Evolutionary conservation across 768 basidiomycete species (phyloP), one percentile per base, ranked within the genome.

Genomic region (Lactarius pseudohatsudake): DNA sequence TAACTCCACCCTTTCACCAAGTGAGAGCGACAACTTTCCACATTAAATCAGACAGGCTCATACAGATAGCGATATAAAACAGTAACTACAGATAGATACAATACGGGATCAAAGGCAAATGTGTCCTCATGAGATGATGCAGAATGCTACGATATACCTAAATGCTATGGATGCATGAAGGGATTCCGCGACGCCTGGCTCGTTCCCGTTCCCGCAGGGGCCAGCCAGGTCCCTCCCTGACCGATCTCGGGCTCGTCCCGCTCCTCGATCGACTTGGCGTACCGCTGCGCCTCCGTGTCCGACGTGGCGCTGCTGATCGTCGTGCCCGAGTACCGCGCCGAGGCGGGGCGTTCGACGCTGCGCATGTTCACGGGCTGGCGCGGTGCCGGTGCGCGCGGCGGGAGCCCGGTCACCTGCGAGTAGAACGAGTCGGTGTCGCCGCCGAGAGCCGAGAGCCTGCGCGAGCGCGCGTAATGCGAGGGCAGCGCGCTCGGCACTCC

Each of bases 341-440:
- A 73, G 64, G 16, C 15, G 1, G 81, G 71, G 40, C 78, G 73
- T 36, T 81, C 77, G 18, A 62, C 57, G 2, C 26, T 7, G 9
- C 67, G 64, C 47, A 76, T 58, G 67, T 79, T 78, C 69, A 90
- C 80, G 22, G 90, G 89, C 75, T 87, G 84, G n/a, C 90, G 82
- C n/a, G 89, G 85, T 72, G 91, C 88, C 7, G 91, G 86, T 50
- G 79, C 83, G 32, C 78, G 79, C 38, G 84, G 82, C 68, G 85
- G 85, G 41, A 79, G 72, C 22, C 91, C 90, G 11, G 89, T 92
- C 58, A 86, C 73, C 74, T 89, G 84, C 64, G 89, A 86, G 75
- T 88, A 93, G 45, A 92, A 72, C 54, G 86, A 88, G 20, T 76
- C 77, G n/a, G 76, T 85, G 85, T 64, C 82, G 20, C 61, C 67